Evolutionary conservation across 2,329 filamentous ascomycete genomes (phyloP).

Genomic region (Aureobasidium sp.): DNA sequence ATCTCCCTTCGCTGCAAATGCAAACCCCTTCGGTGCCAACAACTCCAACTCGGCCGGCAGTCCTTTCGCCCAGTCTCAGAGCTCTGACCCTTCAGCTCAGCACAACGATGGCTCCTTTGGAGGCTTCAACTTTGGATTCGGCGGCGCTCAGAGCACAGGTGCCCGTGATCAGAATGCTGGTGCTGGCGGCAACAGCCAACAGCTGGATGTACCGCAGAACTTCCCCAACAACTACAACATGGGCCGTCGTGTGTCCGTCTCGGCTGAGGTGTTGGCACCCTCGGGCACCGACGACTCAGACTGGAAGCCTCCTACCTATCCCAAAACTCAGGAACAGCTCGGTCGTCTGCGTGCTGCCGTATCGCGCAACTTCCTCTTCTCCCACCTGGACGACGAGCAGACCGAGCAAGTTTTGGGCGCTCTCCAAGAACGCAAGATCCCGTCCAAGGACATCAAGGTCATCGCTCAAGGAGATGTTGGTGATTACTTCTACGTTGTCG

Average conservation of each 20-base stretch:
- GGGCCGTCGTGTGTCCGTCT: slow-evolving; percentile 88
- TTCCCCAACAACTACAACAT: slow-evolving; percentile 93
- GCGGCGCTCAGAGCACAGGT: slow-evolving; percentile 25
- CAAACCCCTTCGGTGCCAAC: slow-evolving; percentile 29
- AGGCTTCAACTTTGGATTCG: slow-evolving; percentile 28
- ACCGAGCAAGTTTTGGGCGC: slow-evolving; percentile 80
- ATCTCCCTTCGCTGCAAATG: slow-evolving; percentile 44
- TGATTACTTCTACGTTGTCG: slow-evolving; percentile 96
- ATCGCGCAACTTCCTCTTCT: slow-evolving; percentile 86
- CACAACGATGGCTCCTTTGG: slow-evolving; percentile 25
- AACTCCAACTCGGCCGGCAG: slow-evolving; percentile 21
- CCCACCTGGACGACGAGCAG: slow-evolving; percentile 90
- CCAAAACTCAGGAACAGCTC: slow-evolving; percentile 77
- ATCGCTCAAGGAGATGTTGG: slow-evolving; percentile 93
- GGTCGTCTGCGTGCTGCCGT: slow-evolving; percentile 74
- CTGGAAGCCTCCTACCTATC: slow-evolving; percentile 80
- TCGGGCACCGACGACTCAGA: slow-evolving; percentile 76
- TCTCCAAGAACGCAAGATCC: slow-evolving; percentile 89
- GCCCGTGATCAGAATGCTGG: slow-evolving; percentile 35
- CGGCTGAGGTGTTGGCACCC: slow-evolving; percentile 91
- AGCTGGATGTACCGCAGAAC: slow-evolving; percentile 52
- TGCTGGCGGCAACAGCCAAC: slow-evolving; percentile 25
- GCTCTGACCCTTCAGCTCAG: slow-evolving; percentile 13
- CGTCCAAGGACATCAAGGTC: slow-evolving; percentile 82
- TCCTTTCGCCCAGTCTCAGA: slow-evolving; percentile 23